phyloP scores from a whole-genome alignment of 352 stramenopile genomes.

The Elongisporangium prolatum region DNA sequence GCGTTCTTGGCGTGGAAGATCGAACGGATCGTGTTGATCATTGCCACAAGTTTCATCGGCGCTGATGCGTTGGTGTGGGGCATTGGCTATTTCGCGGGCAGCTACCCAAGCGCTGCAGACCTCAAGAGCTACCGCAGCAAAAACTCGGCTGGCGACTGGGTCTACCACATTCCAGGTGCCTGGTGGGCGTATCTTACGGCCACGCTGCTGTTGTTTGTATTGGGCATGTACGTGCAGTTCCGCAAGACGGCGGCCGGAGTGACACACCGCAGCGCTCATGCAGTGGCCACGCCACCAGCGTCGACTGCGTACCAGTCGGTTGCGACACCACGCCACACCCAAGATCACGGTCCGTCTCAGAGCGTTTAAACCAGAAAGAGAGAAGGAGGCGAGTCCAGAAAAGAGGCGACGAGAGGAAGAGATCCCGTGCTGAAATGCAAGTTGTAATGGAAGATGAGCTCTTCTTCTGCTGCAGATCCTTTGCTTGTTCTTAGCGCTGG shows the following conservation, averaged over 20 bases:
- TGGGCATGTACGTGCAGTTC: constrained; percentile 35
- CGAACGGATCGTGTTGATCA: constrained; percentile 42
- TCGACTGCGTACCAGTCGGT: no score
- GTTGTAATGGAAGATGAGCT: no score
- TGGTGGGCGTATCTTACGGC: constrained; percentile 69
- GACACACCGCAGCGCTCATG: constrained; percentile 8
- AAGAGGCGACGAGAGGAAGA: no score
- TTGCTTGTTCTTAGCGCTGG: no score
- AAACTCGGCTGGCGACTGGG: constrained; percentile 15
- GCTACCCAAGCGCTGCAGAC: constrained; percentile 57
- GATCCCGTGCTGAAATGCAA: no score
- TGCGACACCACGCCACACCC: no score
- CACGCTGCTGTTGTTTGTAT: constrained; percentile 36
- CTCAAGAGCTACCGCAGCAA: constrained; percentile 38
- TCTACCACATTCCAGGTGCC: constrained; percentile 35
- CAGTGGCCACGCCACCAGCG: no score
- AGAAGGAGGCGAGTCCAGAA: no score
- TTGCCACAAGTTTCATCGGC: constrained; percentile 63
- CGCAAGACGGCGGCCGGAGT: constrained; percentile 8
- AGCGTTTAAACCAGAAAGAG: no score
- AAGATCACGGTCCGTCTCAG: no score
- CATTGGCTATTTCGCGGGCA: constrained; percentile 67
- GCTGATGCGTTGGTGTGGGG: constrained; percentile 41
- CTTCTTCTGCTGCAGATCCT: no score
- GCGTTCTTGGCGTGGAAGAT: constrained; percentile 51